phyloP scores from a whole-genome alignment of 106 monocot genomes.

The Dactylorhiza incarnata region DNA sequence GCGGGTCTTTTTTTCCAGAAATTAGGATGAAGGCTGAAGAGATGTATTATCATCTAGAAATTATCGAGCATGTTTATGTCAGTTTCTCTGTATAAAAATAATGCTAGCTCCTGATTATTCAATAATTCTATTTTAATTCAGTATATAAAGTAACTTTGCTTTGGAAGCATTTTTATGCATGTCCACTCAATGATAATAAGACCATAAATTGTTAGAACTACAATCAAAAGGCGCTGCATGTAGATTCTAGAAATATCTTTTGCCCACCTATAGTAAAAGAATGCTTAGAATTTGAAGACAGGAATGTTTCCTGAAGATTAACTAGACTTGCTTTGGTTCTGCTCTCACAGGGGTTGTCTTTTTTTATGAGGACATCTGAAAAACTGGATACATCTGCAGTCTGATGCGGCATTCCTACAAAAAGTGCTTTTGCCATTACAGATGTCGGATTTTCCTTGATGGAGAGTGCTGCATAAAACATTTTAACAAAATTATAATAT shows the following conservation, averaged over 20 bases:
- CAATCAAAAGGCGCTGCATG: background rate
- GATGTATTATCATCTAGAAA: background rate
- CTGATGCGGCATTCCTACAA: conserved; percentile 32
- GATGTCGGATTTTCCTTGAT: conserved; percentile 32
- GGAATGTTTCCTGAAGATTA: conserved; percentile 32
- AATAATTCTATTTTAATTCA: background rate
- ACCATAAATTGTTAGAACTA: background rate
- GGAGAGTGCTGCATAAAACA: conserved; percentile 33
- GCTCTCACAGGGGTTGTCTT: conserved; percentile 23
- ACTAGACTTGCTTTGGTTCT: conserved; percentile 29
- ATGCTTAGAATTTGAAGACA: conserved; percentile 18
- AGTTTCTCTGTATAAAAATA: background rate
- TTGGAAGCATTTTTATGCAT: background rate
- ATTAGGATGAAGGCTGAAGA: background rate
- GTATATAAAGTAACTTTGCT: background rate
- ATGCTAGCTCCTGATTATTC: background rate
- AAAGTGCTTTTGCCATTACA: conserved; percentile 71
- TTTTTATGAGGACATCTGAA: conserved; percentile 11
- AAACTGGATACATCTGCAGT: conserved; percentile 12
- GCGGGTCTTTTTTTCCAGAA: background rate
- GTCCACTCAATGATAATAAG: background rate
- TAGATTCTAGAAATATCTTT: background rate
- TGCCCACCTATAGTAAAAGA: conserved; percentile 53
- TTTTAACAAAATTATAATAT: conserved; percentile 4
- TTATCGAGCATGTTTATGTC: background rate